Evolutionary conservation across 495 filamentous ascomycete species (phyloP), one percentile per base, ranked within the genome.

Genomic region (Aspergillus steynii): DNA sequence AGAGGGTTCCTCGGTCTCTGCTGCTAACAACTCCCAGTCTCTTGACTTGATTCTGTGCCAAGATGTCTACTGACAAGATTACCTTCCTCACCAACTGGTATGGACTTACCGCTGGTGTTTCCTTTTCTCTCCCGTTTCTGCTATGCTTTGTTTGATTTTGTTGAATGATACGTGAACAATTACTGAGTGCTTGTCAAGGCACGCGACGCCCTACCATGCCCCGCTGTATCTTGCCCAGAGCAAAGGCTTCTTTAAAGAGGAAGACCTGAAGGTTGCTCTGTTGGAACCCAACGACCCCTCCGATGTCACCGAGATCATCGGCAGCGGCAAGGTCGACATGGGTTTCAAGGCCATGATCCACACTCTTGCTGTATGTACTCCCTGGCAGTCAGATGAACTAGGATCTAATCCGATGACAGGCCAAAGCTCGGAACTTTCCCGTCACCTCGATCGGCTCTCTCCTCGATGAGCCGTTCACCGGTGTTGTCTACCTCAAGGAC

Each of bases 321-420:
- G 87, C 47, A 86, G 82, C 64, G 84, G 83, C 60, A 89, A 88
- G 68, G 82, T 88, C 50, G 87, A 89, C 71, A 84, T 89, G 74
- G 87, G 86, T 42, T 89, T 89, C 80, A 90, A 90, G 71, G 87
- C 87, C 59, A 89, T 90, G 87, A 90, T 89, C 65, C 87, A 90
- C 67, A 89, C 87, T 29, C 79, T 89, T 58, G 86, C 86, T 50
- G 85, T 85, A 75, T 58, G 79, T 69, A 34, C 6, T 53, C 31
- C 29, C 61, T 59, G 25, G 14, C 6, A 47, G 48, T 5, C 25
- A 20, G 15, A 25, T 53, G n/a, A n/a, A 27, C 27, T 12, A 9
- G 29, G 6, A 46, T 47, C 50, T 53, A 56, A 45, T 8, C 4
- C 20, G 4, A 32, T 7, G 3, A 25, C 37, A 86, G 82, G 85